A percentile compares a stretch with the other conserved stretches of the same genome.
Evolutionary conservation across 306 rosid genomes (phyloP).

Genomic region (Dalbergia cultrata): DNA sequence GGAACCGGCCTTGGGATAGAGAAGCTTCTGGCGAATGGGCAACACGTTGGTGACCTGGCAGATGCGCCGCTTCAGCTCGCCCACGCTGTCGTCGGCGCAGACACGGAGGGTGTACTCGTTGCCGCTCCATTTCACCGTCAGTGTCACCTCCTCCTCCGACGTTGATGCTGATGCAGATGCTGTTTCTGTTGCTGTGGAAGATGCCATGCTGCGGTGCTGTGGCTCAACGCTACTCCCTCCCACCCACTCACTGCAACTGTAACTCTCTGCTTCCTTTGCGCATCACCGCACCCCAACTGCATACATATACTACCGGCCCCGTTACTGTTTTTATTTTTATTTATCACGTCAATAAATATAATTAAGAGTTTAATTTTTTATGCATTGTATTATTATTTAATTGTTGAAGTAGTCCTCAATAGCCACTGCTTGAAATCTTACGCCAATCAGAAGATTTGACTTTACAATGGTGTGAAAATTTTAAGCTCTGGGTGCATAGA

Average conservation of each 20-base stretch:
- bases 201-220: background rate
- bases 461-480: too few relatives aligned
- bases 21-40: constrained; percentile 92
- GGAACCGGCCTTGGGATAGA: constrained; percentile 83
- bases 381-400: too few relatives aligned
- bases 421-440: too few relatives aligned
- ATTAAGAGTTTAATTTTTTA: too few relatives aligned
- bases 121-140: constrained; percentile 87
- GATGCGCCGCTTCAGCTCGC: constrained; percentile 94
- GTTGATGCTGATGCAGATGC: constrained; percentile 41
- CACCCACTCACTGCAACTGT: background rate
- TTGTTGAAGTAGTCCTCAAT: too few relatives aligned
- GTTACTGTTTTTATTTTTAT: too few relatives aligned
- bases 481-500: too few relatives aligned
- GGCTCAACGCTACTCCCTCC: too few relatives aligned
- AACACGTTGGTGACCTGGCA: constrained; percentile 85
- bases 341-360: too few relatives aligned
- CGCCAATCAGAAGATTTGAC: too few relatives aligned
- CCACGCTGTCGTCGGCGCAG: constrained; percentile 83
- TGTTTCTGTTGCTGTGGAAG: background rate
- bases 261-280: background rate
- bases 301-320: too few relatives aligned
- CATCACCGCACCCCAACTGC: too few relatives aligned
- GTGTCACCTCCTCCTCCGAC: constrained; percentile 76
- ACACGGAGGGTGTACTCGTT: constrained; percentile 89